A percentile compares a stretch with the other conserved stretches of the same genome.
These are phyloP conservation scores for Yamadazyma spencermartinsiae DNA, from an alignment of 1,139 yeast genomes.

Conservation along the genomic window DNA sequence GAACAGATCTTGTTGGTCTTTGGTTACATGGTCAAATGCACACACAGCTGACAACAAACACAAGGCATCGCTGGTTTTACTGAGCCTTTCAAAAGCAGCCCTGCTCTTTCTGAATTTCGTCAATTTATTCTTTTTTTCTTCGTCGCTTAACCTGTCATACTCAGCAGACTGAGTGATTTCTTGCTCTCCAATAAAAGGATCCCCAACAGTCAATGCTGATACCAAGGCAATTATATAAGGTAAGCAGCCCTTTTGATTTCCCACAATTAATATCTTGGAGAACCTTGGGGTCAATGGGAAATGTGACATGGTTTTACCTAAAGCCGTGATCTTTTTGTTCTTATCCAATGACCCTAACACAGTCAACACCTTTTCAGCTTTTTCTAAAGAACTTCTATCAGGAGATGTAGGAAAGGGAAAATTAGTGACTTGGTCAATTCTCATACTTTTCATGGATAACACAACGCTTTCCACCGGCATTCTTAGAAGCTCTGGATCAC, in stretches of 20 bases:
- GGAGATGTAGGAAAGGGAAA: constrained; percentile 99
- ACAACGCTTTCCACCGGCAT: constrained; percentile 98
- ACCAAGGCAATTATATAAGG: constrained; percentile 89
- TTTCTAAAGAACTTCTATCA: constrained; percentile 54
- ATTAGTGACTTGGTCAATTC: constrained; percentile 83
- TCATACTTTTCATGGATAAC: constrained; percentile 94
- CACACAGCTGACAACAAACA: constrained; percentile 80
- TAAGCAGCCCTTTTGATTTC: constrained; percentile 82
- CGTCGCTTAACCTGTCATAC: constrained; percentile 26
- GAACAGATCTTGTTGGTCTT: constrained; percentile 46
- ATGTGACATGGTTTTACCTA: constrained; percentile 83
- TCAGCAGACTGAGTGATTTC: constrained; percentile 35
- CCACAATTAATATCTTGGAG: constrained; percentile 84
- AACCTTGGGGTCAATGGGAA: constrained; percentile 95
- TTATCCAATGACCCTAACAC: constrained; percentile 77
- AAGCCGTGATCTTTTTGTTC: constrained; percentile 56
- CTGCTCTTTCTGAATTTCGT: constrained; percentile 58
- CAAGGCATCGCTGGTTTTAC: constrained; percentile 72
- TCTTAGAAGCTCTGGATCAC: constrained; percentile 85
- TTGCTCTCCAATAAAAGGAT: constrained; percentile 75
- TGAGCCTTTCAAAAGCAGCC: constrained; percentile 64
- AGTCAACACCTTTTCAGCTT: constrained; percentile 68
- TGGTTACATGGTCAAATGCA: constrained; percentile 78
- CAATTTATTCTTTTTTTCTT: constrained; percentile 40
- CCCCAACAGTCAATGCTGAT: constrained; percentile 91